phyloP scores from a whole-genome alignment of 805 yeast species.

The Tetrapisispora nanseiensis region DNA sequence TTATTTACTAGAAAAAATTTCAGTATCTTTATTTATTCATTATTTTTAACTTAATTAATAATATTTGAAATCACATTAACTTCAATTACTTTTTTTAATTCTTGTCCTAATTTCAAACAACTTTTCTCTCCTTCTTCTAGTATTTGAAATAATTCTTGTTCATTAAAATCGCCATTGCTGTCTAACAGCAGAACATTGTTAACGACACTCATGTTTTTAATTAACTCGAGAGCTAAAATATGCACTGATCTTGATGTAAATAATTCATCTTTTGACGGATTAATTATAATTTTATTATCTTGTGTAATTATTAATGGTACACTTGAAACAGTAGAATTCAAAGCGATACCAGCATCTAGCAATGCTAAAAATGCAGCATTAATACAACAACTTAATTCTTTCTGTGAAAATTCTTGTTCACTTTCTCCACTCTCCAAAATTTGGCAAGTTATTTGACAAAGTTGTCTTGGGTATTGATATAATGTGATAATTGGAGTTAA shows the following conservation, averaged over 20 bases:
- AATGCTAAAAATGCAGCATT: constrained; percentile 70
- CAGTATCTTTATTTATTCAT: neutral
- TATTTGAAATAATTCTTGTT: constrained; percentile 41
- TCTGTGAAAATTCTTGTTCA: constrained; percentile 27
- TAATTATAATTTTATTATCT: constrained; percentile 28
- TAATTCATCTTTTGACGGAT: constrained; percentile 41
- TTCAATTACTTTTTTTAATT: constrained; percentile 40
- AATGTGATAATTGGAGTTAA: constrained; percentile 52
- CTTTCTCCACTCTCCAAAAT: constrained; percentile 38
- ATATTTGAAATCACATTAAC: constrained; percentile 30
- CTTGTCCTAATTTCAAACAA: constrained; percentile 36
- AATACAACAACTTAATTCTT: constrained; percentile 57
- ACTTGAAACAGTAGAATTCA: constrained; percentile 54
- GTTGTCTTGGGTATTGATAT: constrained; percentile 66
- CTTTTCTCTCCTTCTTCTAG: constrained; percentile 43
- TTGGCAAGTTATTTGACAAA: constrained; percentile 61
- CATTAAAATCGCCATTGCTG: constrained; percentile 59
- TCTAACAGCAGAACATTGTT: constrained; percentile 57
- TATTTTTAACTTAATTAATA: neutral
- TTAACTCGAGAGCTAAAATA: constrained; percentile 46
- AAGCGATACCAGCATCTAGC: constrained; percentile 67
- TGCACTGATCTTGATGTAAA: constrained; percentile 48
- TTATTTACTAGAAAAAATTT: neutral
- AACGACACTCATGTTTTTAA: constrained; percentile 38
- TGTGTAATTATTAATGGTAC: constrained; percentile 35